Base-by-base conservation (phyloP, 805 yeast genomes). In the Yarrowia sp. region DNA sequence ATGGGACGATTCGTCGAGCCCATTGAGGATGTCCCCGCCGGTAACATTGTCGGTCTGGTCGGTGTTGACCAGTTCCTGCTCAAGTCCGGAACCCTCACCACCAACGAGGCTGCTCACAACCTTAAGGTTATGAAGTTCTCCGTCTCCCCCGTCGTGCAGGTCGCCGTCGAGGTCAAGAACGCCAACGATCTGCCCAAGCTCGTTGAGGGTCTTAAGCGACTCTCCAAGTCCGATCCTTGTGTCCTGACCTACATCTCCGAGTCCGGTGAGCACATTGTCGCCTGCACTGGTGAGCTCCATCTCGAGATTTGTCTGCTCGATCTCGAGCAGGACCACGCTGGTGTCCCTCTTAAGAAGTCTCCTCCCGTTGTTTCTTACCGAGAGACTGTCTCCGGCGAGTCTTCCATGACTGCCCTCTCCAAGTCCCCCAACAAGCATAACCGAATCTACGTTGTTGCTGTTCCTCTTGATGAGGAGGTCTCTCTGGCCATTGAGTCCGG, bases 391-490 rank as follows among this genome's bases (percentile, higher is more conserved):
- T 88, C 86, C 77, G 87, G 83, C 77, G 96, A 89, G 83, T 93
- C 98, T 68, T 86, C 95, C 77, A 95, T 92, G 87, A 85, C 84
- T 78, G 98, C 99, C 76, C 86, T 93, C 78, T 92, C 99, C 73
- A 93, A 93, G 87, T 93, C 99, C 80, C 98, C 98, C 83, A 93
- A 93, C 96, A 93, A 93, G 91, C 99, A 93, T 85, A 93, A 93
- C 97, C 93, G 99, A 90, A 86, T 93, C 80, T 93, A 91, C 89
- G 86, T 93, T 78, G 92, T 89, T 85, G 98, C 98, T 80, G 87
- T 89, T 81, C 98, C 99, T 79, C 80, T 93, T 73, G 90, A 86
- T 73, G 98, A 95, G 85, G 98, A 93, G 84, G 88, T 87, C 73
- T 81, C 96, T 72, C 78, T 81, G 71, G 99, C 96, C 77, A 93